phyloP scores from a whole-genome alignment of 495 filamentous ascomycete genomes.

The Hypomontagnella monticulosa region DNA sequence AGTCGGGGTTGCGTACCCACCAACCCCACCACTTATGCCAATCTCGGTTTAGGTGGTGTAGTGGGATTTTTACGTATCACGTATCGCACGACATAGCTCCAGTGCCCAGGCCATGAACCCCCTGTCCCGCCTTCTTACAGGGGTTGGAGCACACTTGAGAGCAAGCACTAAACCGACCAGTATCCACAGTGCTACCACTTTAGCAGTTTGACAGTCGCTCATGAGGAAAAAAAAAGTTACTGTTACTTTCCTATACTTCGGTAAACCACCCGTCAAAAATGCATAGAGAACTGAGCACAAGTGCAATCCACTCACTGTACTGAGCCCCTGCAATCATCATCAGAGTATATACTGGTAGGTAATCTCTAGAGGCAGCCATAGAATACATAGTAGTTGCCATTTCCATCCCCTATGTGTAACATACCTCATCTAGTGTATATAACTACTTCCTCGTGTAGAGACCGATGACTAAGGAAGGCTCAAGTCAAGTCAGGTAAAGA shows the following conservation, averaged over 20 bases:
- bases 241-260: neutral
- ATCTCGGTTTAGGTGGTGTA: conserved; percentile 24
- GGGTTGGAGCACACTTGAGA: conserved; percentile 16
- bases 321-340: no score
- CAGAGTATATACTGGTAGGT: no score
- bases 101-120: conserved; percentile 33
- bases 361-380: no score
- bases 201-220: conserved; percentile 2
- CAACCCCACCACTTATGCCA: conserved; percentile 32
- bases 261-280: neutral
- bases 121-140: conserved; percentile 31
- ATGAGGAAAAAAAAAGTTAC: neutral
- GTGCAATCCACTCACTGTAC: no score
- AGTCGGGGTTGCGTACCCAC: conserved; percentile 23
- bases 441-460: no score
- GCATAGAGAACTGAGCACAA: neutral
- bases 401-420: no score
- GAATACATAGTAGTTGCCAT: no score
- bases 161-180: conserved; percentile 22
- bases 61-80: conserved; percentile 45
- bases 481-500: neutral
- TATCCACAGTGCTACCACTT: conserved; percentile 13
- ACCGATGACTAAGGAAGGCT: no score
- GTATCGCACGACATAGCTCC: conserved; percentile 43
- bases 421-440: no score